Conservation (phyloP, 495 filamentous ascomycete species). For the Lindgomyces ingoldianus region DNA sequence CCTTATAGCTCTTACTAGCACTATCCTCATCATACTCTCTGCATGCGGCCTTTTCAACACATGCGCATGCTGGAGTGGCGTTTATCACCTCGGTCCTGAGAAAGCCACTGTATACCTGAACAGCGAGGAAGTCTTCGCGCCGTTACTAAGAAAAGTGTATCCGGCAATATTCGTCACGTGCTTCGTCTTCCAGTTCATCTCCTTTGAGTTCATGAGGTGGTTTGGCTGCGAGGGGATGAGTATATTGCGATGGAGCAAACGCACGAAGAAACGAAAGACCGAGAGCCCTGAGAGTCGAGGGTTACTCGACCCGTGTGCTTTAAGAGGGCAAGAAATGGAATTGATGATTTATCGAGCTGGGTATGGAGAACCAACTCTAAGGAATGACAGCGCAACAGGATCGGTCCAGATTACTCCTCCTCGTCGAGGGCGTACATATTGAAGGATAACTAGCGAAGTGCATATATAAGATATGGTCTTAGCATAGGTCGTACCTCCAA, state of each 20-base stretch:
- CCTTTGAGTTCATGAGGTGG: neutral
- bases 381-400: no score
- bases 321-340: no score
- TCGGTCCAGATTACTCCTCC: no score
- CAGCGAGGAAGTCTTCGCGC: neutral
- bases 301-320: no score
- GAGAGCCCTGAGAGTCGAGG: no score
- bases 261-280: neutral
- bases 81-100: no score
- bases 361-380: no score
- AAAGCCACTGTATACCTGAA: neutral
- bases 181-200: neutral
- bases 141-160: neutral
- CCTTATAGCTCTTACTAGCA: neutral
- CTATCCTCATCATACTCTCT: neutral
- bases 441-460: no score
- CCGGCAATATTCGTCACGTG: neutral
- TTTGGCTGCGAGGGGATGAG: neutral
- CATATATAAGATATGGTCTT: no score
- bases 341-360: no score
- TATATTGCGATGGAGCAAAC: neutral
- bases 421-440: no score
- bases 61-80: neutral
- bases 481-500: no score
- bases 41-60: slow-evolving; percentile 2